phyloP scores from a whole-genome alignment of 176 grass and related monocot species.

The Oryza coarctata region DNA sequence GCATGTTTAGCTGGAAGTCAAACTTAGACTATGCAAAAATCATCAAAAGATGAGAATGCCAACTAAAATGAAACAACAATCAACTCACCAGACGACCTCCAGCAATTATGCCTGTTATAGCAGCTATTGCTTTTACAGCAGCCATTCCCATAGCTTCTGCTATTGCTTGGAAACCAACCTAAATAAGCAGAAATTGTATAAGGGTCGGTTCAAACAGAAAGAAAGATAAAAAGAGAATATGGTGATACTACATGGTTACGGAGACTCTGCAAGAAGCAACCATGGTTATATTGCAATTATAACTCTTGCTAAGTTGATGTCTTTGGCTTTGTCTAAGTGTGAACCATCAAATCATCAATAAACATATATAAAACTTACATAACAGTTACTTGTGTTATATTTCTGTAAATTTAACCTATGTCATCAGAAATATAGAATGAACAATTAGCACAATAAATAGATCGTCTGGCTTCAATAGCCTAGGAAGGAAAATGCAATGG shows the following conservation, averaged over 20 bases:
- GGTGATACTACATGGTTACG: neutral
- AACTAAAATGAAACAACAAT: conserved; percentile 26
- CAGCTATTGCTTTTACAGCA: conserved; percentile 94
- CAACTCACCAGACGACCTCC: conserved; percentile 90
- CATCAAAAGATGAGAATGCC: neutral
- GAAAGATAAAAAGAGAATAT: neutral
- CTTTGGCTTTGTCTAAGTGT: neutral
- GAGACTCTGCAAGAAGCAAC: neutral
- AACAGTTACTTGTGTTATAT: neutral
- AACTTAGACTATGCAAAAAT: conserved; percentile 5
- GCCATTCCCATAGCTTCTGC: conserved; percentile 94
- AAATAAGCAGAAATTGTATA: conserved; percentile 20
- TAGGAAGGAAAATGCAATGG: neutral
- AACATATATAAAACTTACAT: neutral
- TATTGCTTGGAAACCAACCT: conserved; percentile 99
- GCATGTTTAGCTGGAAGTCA: conserved; percentile 8
- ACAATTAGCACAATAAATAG: neutral
- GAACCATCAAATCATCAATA: neutral
- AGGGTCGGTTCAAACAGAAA: neutral
- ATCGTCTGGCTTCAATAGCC: neutral
- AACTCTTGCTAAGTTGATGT: neutral
- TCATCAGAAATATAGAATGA: conserved; percentile 8
- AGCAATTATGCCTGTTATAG: conserved; percentile 95
- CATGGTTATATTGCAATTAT: neutral
- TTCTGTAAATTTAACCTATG: neutral